Base-by-base conservation (phyloP, 2,329 filamentous ascomycete species). In the Aspergillus unguis region DNA sequence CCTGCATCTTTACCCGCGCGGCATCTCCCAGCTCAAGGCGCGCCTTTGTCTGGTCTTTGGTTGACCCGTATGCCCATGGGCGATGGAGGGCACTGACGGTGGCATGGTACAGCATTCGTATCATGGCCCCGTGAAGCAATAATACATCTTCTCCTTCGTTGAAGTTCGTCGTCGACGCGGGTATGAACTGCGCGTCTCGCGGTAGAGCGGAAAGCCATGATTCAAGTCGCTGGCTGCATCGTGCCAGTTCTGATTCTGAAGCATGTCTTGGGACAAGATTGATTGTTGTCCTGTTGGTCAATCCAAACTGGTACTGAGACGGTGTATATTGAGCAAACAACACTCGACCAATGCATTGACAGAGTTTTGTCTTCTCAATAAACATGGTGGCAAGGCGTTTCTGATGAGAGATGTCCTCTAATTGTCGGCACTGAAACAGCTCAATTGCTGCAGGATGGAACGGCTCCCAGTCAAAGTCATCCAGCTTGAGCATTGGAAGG, bases 21-120 rank as follows among this genome's bases (percentile, higher is more conserved):
- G 56, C 91, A 84, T 66, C 91, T 82, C 33, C 87, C 77, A 63
- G 86, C 80, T 50, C 82, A 75, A 43, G 79, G 77, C 26, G 71
- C 44, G 56, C 60, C 62, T 58, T 74, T 59, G 47, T 68, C 58
- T 53, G 84, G 79, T 68, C 62, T 41, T 64, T 67, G 6, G 58
- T 58, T 11, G 82, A 81, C 0, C 86, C 87, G 37, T 92, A 77
- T 55, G 95, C 90, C 62, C 92, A 90, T 2, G 91, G 91, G 26
- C 91, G 84, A 69, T 96, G 89, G 8, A 96, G 79, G 1, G 90
- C 90, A 42, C 90, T 94, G n/a, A 92, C 79, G 1, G 90, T 94
- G 1, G 90, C 92, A 71, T 90, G 90, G 69, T 92, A 95, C 0
- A 94, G 84, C 87, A 95, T 92, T 69, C 94, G 88, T 28, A 96